These are phyloP conservation scores for Inonotus hispidus DNA, from an alignment of 1,284 basidiomycete species.

Conservation along the genomic window DNA sequence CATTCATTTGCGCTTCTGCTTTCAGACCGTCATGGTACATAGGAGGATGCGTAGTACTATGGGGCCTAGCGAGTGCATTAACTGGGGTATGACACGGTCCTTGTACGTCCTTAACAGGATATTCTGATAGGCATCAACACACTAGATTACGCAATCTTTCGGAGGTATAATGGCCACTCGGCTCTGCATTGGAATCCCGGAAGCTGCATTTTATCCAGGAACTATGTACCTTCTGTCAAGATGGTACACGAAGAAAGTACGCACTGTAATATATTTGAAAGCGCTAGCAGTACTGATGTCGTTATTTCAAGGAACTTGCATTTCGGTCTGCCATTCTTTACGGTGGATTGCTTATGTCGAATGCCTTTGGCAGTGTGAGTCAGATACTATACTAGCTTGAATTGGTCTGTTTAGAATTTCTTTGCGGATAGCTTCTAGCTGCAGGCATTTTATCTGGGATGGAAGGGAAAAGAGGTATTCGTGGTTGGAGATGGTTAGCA, in stretches of 20 bases:
- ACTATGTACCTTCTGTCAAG: conserved; percentile 22
- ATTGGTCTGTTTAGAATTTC: conserved; percentile 5
- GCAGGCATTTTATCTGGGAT: conserved; percentile 65
- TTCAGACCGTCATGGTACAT: conserved; percentile 24
- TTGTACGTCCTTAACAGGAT: too few species aligned
- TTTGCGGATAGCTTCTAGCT: conserved; percentile 47
- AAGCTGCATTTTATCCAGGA: conserved; percentile 29
- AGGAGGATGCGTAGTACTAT: conserved; percentile 23
- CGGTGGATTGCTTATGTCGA: conserved; percentile 63
- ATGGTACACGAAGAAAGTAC: conserved; percentile 27
- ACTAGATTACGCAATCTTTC: conserved; percentile 49
- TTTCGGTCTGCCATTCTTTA: conserved; percentile 69
- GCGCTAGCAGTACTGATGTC: conserved; percentile 48
- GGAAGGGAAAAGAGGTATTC: conserved; percentile 61
- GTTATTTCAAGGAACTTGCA: conserved; percentile 48
- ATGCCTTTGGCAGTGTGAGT: conserved; percentile 68
- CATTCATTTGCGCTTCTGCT: conserved; percentile 19
- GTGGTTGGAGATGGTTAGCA: conserved; percentile 64
- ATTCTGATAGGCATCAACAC: too few species aligned
- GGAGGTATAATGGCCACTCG: conserved; percentile 53
- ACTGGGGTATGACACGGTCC: conserved; percentile 17
- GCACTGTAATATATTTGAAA: conserved; percentile 20
- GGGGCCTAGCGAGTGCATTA: conserved; percentile 24
- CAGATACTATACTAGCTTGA: not conserved
- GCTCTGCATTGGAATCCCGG: conserved; percentile 58